Conservation (phyloP, 495 filamentous ascomycete species). For the Trichoderma gamsii region DNA sequence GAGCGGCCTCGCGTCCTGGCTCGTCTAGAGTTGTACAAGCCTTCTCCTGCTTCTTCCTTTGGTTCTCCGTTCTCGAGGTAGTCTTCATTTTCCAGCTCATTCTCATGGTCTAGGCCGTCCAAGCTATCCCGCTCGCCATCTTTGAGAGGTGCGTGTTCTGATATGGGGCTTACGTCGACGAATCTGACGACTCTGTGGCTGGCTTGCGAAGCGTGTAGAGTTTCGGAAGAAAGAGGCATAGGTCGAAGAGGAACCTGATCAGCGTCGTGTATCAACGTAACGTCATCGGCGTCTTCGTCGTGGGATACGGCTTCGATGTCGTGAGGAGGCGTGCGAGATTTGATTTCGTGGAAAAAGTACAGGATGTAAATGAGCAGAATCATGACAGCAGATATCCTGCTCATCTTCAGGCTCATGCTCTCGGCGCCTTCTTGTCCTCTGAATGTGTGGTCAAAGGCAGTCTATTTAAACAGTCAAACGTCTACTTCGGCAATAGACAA, state of each 20-base stretch:
- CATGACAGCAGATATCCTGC: constrained; percentile 17
- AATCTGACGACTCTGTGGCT: neutral
- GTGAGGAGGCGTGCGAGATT: neutral
- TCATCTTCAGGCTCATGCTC: constrained; percentile 22
- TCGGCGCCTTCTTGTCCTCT: constrained; percentile 20
- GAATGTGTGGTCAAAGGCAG: constrained; percentile 24
- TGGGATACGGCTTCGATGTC: neutral
- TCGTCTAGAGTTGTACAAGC: neutral
- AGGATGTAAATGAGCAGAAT: constrained; percentile 17
- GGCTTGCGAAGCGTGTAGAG: neutral
- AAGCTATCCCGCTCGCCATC: constrained; percentile 1
- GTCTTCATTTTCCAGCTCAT: neutral
- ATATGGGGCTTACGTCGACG: neutral
- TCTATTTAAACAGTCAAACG: constrained; percentile 15
- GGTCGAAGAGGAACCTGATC: neutral
- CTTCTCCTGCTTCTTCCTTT: neutral
- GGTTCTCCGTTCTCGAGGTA: constrained; percentile 3
- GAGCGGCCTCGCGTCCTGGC: constrained; percentile 3
- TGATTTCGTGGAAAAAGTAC: constrained; percentile 15
- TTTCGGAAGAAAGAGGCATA: neutral
- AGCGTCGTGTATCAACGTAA: neutral
- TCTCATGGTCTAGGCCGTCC: neutral
- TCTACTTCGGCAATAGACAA: neutral
- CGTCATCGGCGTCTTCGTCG: neutral
- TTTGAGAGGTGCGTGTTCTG: neutral